phyloP scores from a whole-genome alignment of 192 early-diverging fungal species.

The Coemansia sp. region DNA sequence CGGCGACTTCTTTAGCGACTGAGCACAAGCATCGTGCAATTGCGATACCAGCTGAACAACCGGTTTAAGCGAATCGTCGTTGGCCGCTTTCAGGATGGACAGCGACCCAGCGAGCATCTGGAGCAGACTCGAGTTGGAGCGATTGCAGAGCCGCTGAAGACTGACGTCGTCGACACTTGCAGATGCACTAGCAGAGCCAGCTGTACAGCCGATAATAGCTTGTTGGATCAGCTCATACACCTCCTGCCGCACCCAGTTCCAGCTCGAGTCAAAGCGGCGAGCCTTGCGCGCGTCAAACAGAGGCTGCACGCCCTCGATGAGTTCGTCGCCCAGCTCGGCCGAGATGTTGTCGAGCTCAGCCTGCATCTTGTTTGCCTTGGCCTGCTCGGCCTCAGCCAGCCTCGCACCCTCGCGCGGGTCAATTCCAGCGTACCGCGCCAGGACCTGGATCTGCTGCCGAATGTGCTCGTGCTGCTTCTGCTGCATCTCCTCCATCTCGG shows the following conservation, averaged over 20 bases:
- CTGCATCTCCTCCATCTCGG: slow-evolving; percentile 78
- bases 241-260: slow-evolving; percentile 81
- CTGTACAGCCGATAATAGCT: slow-evolving; percentile 62
- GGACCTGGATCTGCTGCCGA: slow-evolving; percentile 76
- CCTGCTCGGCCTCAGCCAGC: slow-evolving; percentile 60
- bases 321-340: slow-evolving; percentile 80
- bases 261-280: slow-evolving; percentile 88
- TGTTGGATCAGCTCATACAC: slow-evolving; percentile 63
- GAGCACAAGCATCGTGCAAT: slow-evolving; percentile 74
- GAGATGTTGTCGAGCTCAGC: slow-evolving; percentile 71
- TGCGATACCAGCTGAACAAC: slow-evolving; percentile 54
- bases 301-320: slow-evolving; percentile 74
- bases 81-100: slow-evolving; percentile 59
- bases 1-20: slow-evolving; percentile 64
- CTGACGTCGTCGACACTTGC: slow-evolving; percentile 61
- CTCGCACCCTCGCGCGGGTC: slow-evolving; percentile 74
- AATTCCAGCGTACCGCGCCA: slow-evolving; percentile 72
- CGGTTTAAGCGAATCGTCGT: slow-evolving; percentile 60
- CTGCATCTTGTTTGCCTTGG: slow-evolving; percentile 59
- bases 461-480: slow-evolving; percentile 68
- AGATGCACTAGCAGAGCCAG: slow-evolving; percentile 50
- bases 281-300: slow-evolving; percentile 76
- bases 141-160: slow-evolving; percentile 68
- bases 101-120: slow-evolving; percentile 68
- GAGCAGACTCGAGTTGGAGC: slow-evolving; percentile 68